Conservation (phyloP, 257 asterid genomes). For the Mentha longifolia region DNA sequence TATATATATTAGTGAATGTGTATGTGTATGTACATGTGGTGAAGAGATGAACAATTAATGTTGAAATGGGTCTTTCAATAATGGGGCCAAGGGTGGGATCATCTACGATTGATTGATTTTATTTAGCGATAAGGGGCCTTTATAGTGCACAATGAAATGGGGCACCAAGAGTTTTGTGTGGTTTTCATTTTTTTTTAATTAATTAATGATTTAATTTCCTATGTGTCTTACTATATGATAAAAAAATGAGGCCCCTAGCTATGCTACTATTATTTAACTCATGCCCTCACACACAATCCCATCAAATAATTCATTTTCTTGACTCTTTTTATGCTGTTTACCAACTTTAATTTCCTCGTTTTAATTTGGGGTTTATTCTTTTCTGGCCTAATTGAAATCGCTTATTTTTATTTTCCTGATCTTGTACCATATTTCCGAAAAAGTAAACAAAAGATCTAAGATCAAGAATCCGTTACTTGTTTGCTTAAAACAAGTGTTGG, state of each 20-base stretch:
- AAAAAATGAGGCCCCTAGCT: conserved; percentile 7
- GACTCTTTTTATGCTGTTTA: not conserved
- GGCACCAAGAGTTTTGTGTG: not conserved
- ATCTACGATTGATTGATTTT: conserved; percentile 30
- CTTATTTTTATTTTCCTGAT: not conserved
- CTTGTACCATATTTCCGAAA: not conserved
- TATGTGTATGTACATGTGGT: no score
- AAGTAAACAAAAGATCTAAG: not conserved
- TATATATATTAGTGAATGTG: no score
- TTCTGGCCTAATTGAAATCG: not conserved
- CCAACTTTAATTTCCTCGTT: not conserved
- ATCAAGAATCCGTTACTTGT: conserved; percentile 11
- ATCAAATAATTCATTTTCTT: not conserved
- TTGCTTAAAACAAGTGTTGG: not conserved
- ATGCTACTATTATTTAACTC: not conserved
- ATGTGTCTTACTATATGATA: not conserved
- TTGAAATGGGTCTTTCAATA: conserved; percentile 28
- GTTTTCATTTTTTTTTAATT: not conserved
- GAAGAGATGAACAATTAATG: not conserved
- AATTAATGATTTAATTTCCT: no score
- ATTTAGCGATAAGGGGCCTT: conserved; percentile 19
- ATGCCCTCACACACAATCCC: not conserved
- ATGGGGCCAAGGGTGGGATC: conserved; percentile 37
- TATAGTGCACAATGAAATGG: conserved; percentile 1
- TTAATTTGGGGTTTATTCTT: not conserved